phyloP scores from a whole-genome alignment of 2,329 filamentous ascomycete species.

The Xylariaceae sp. region DNA sequence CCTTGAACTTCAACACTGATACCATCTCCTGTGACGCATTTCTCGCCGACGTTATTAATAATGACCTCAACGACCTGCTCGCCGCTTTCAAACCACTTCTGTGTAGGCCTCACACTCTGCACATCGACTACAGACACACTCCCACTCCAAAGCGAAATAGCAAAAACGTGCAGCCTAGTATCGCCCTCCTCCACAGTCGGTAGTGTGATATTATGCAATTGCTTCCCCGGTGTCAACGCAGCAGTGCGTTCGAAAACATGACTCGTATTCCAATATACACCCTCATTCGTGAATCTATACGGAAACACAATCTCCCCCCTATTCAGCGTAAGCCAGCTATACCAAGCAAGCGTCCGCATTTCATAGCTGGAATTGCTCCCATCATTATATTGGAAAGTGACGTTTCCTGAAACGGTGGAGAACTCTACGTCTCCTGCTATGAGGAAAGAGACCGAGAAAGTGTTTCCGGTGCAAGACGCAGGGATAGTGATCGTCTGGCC shows the following conservation, averaged over 20 bases:
- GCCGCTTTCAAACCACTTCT: slow-evolving; percentile 36
- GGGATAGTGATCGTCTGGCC: slow-evolving; percentile 37
- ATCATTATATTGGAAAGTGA: slow-evolving; percentile 41
- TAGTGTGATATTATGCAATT: slow-evolving; percentile 36
- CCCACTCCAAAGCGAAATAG: slow-evolving; percentile 34
- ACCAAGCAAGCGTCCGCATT: slow-evolving; percentile 42
- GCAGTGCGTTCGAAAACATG: slow-evolving; percentile 43
- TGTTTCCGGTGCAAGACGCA: slow-evolving; percentile 21
- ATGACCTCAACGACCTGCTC: slow-evolving; percentile 39
- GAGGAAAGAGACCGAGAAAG: slow-evolving; percentile 41
- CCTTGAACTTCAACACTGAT: slow-evolving; percentile 30
- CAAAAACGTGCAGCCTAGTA: slow-evolving; percentile 40
- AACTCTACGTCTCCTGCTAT: slow-evolving; percentile 38
- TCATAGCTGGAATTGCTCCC: slow-evolving; percentile 37
- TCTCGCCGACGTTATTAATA: slow-evolving; percentile 22
- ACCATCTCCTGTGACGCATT: slow-evolving; percentile 33
- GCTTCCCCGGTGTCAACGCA: slow-evolving; percentile 35
- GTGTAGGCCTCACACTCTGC: slow-evolving; percentile 40
- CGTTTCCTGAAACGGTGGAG: slow-evolving; percentile 36
- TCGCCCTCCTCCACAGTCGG: slow-evolving; percentile 35
- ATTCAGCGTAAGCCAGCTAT: slow-evolving; percentile 41
- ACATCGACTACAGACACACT: slow-evolving; percentile 23
- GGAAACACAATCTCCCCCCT: slow-evolving; percentile 44
- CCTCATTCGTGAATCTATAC: slow-evolving; percentile 34
- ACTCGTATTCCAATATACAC: slow-evolving; percentile 33